A percentile compares a stretch with the other conserved stretches of the same genome.
phyloP scores from a whole-genome alignment of 2,329 filamentous ascomycete genomes.

The Colletotrichum limetticola region DNA sequence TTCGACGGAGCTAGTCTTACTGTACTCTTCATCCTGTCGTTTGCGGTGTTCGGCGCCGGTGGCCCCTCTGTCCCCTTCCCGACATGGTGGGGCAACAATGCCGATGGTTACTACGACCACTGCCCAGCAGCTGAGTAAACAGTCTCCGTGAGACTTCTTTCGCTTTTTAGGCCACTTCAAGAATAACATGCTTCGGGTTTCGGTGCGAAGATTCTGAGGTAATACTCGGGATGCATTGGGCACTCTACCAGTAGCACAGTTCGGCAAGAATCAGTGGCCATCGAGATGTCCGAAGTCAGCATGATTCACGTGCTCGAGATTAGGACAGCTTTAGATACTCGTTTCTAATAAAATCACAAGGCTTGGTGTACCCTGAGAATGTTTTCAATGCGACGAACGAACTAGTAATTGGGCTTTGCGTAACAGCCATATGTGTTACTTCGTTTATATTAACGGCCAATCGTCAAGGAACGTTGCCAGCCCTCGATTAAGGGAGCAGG shows the following conservation, averaged over 20 bases:
- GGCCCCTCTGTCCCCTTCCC: constrained; percentile 57
- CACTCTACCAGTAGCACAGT: too few species aligned
- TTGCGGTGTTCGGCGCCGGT: constrained; percentile 65
- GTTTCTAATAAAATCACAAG: too few species aligned
- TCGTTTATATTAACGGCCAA: constrained; percentile 15
- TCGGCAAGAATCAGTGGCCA: too few species aligned
- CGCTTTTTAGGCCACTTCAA: too few species aligned
- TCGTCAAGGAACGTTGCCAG: constrained; percentile 35
- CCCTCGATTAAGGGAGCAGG: constrained; percentile 41
- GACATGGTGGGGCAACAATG: constrained; percentile 66
- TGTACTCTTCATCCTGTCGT: constrained; percentile 63
- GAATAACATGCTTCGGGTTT: neutral
- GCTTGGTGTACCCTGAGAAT: too few species aligned
- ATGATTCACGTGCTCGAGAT: too few species aligned
- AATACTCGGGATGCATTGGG: too few species aligned
- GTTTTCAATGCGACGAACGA: too few species aligned
- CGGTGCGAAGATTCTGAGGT: neutral
- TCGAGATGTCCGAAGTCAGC: too few species aligned
- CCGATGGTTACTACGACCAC: constrained; percentile 57
- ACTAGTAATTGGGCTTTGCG: neutral
- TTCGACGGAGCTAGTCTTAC: constrained; percentile 62
- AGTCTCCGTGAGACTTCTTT: too few species aligned
- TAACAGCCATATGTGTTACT: neutral
- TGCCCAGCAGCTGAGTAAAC: constrained; percentile 48
- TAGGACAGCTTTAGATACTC: too few species aligned